Evolutionary conservation across 768 basidiomycete species (phyloP), one percentile per base, ranked within the genome.

Genomic region (Pleurotus platypus): DNA sequence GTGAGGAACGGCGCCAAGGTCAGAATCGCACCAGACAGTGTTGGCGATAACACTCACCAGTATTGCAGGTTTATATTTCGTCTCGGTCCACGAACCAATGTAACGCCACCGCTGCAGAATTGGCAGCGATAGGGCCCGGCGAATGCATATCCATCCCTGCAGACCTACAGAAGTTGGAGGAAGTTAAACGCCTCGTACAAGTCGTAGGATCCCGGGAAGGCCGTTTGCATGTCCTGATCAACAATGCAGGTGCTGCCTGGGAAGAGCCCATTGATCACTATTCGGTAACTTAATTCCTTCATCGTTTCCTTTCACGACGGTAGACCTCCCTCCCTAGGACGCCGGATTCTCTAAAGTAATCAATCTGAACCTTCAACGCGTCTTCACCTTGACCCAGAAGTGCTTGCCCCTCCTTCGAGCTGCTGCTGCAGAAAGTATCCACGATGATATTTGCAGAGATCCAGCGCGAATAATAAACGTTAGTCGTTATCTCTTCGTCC

Each of bases 181-280:
- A 85, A 58, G 81, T 85, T 55, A 74, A 81, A 54, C 67, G 75
- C 55, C 69, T 89, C 3, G 82, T 77, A 2, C 63, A 73, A 43
- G 82, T 81, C 67, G 62, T 87, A 24, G 64, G 72, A 49, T 72
- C 72, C 49, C 72, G 73, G 64, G 87, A 89, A 70, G 72, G 75
- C 45, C 76, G 66, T 1, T 65, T 87, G 37, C 78, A 86, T 64
- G 75, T 82, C 37, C 76, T 85, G 7, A 79, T 88, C 57, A 87
- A 88, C 68, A 87, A 87, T 58, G 82, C 82, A 5, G 85, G 85
- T 5, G 75, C 81, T n/a, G 74, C 77, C 15, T 83, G 83, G 83
- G 78, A 75, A 18, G 76, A 73, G 8, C 58, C 70, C 12, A 67
- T 82, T 43, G 76, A 79, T 53, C 72, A 78, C 16, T 76, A 78